Evolutionary conservation across 1,284 basidiomycete species (phyloP), one percentile per base, ranked within the genome.

Genomic region (Prillingera fragicola): DNA sequence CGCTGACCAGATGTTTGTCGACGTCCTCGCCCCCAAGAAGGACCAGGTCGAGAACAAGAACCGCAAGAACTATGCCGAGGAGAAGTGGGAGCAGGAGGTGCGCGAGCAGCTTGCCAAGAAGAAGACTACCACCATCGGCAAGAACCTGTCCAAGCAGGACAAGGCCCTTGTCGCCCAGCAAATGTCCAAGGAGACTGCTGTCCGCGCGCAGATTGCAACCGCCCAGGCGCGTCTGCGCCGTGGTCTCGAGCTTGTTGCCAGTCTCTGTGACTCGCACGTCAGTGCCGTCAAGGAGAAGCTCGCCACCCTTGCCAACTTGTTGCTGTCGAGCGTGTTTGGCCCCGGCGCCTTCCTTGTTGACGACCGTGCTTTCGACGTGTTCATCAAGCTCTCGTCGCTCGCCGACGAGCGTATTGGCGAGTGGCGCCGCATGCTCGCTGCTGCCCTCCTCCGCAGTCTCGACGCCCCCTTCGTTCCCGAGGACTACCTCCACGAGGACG

Each of bases 71-170:
- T 81, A 85, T 12, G 87, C 87, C 33, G 83, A 91, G 21, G 83
- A 86, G 12, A 84, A 87, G 59, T 97, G 91, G 91, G 92, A 97
- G 55, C 84, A 83, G 23, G 89, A 96, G 53, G 74, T 94, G n/a
- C 80, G 90, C 9, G 84, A 85, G 57, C 81, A 84, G 0, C 74
- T 95, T 0, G 84, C 85, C 7, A 80, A 74, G 50, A 92, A 92
- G 73, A 85, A 75, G 57, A 68, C 76, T 0, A 68, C 72, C 2
- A 60, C 74, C 1, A 69, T 72, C 5, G 54, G 51, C 10, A 60
- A 57, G 22, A 76, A 77, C 5, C 67, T 95, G 3, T 87, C 85
- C 2, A 95, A 91, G 64, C 82, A 85, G 53, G 87, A 94, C 46
- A 81, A 85, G 54, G 82, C 80, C 0, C 75, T 87, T 4, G 79